A percentile compares a stretch with the other conserved stretches of the same genome.
Evolutionary conservation across 371 early-diverging fungal species (phyloP).

Genomic region (Parasitella parasitica): DNA sequence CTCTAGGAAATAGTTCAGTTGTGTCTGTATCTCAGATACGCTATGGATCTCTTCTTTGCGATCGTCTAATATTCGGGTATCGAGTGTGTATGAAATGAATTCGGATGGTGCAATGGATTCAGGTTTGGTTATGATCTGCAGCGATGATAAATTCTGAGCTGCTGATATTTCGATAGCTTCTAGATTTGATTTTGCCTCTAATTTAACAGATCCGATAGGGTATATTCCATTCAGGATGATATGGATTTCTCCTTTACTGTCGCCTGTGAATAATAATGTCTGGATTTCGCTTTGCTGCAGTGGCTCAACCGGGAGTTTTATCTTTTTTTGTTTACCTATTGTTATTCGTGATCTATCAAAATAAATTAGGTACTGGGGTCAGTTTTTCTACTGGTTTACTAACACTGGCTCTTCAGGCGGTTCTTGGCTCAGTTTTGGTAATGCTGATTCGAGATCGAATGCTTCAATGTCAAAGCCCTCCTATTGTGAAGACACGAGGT

Average conservation of each 20-base stretch:
- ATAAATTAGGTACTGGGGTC: not conserved
- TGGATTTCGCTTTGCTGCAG: constrained; percentile 1
- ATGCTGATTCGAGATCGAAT: constrained; percentile 12
- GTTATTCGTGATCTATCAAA: not conserved
- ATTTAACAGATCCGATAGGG: constrained; percentile 10
- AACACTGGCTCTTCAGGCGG: constrained; percentile 18
- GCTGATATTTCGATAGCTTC: constrained; percentile 1
- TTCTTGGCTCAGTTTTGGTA: constrained; percentile 11
- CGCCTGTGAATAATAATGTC: constrained; percentile 17
- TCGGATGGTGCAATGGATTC: not conserved
- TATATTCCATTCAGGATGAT: constrained; percentile 22
- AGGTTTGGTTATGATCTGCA: constrained; percentile 3
- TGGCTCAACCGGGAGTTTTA: constrained; percentile 11
- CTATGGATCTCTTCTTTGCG: constrained; percentile 19
- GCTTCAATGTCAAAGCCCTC: constrained; percentile 20
- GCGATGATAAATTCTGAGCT: not conserved
- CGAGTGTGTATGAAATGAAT: not conserved
- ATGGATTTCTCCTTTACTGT: constrained; percentile 11
- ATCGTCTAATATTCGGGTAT: constrained; percentile 7
- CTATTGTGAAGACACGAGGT: constrained; percentile 1
- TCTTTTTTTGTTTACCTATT: not conserved
- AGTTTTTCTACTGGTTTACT: not conserved
- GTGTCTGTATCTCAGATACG: constrained; percentile 16
- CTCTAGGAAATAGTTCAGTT: constrained; percentile 20
- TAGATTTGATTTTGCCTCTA: not conserved